These are phyloP conservation scores for Emericellopsis atlantica DNA, from an alignment of 2,329 filamentous ascomycete genomes.

Conservation along the genomic window DNA sequence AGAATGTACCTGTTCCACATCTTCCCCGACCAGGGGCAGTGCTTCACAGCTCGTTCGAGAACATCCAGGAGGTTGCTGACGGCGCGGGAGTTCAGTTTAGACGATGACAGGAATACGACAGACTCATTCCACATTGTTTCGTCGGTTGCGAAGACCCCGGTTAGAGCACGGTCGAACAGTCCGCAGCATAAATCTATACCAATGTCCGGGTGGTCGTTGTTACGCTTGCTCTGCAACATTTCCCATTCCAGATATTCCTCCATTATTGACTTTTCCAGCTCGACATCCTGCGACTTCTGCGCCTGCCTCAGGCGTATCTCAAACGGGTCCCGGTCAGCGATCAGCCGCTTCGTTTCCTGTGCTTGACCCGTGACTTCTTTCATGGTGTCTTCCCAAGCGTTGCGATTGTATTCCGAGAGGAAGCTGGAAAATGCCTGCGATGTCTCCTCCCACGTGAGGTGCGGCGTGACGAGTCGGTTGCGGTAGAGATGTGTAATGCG, in stretches of 20 bases:
- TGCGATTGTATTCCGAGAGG: conserved; percentile 55
- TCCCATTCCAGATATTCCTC: conserved; percentile 80
- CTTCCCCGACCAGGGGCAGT: conserved; percentile 85
- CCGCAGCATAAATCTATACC: conserved; percentile 41
- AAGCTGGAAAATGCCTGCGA: conserved; percentile 65
- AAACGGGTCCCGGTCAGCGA: conserved; percentile 47
- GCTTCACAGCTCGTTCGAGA: conserved; percentile 69
- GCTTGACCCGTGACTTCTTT: conserved; percentile 51
- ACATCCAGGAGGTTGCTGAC: conserved; percentile 48
- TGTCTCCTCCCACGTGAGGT: conserved; percentile 63
- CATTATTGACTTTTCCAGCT: conserved; percentile 38
- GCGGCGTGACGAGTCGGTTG: conserved; percentile 59
- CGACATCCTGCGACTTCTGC: conserved; percentile 38
- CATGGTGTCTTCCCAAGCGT: conserved; percentile 66
- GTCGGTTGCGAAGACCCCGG: conserved; percentile 57
- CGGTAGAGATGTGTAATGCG: conserved; percentile 58
- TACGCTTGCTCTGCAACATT: conserved; percentile 43
- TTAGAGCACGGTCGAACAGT: conserved; percentile 69
- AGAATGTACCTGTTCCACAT: conserved; percentile 87
- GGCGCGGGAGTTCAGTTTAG: conserved; percentile 21
- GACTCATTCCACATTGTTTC: conserved; percentile 75
- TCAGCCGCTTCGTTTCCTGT: conserved; percentile 51
- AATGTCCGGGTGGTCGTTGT: conserved; percentile 28
- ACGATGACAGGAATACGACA: conserved; percentile 56
- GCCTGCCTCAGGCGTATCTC: conserved; percentile 55